These are phyloP conservation scores for Annulohypoxylon moriforme DNA, from an alignment of 495 filamentous ascomycete species.

Conservation along the genomic window DNA sequence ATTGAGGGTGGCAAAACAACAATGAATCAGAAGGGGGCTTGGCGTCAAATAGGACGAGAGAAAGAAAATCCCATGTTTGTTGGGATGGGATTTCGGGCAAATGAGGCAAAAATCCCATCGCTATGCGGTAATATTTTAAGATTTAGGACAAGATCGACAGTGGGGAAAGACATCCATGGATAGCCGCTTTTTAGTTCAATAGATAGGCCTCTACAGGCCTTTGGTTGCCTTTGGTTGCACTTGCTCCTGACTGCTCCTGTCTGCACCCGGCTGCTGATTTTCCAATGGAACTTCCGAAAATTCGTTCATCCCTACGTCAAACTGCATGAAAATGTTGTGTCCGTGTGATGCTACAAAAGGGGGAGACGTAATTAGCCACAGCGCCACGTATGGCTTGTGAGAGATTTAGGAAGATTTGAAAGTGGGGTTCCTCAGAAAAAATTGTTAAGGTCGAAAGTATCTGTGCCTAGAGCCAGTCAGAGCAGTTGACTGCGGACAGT, in stretches of 20 bases:
- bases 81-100: conserved; percentile 31
- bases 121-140: background rate
- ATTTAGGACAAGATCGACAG: conserved; percentile 37
- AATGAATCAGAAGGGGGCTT: conserved; percentile 34
- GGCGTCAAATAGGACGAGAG: conserved; percentile 26
- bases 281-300: background rate
- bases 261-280: background rate
- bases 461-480: background rate
- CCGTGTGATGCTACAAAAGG: background rate
- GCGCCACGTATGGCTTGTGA: conserved; percentile 24
- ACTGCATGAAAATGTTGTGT: background rate
- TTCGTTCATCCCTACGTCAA: conserved; percentile 22
- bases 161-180: conserved; percentile 24
- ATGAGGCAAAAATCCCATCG: conserved; percentile 33
- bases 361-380: conserved; percentile 19
- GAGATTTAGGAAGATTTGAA: background rate
- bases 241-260: background rate
- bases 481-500: conserved; percentile 20
- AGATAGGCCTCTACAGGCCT: background rate
- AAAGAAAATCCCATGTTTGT: conserved; percentile 38
- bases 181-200: background rate
- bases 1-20: conserved; percentile 16
- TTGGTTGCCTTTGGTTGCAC: too few species aligned
- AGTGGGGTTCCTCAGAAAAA: conserved; percentile 12
- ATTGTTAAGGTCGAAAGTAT: conserved; percentile 43